Percentiles rank a stretch among this genome's conserved stretches.
phyloP scores from a whole-genome alignment of 768 basidiomycete species.

The Calvatia gigantea region DNA sequence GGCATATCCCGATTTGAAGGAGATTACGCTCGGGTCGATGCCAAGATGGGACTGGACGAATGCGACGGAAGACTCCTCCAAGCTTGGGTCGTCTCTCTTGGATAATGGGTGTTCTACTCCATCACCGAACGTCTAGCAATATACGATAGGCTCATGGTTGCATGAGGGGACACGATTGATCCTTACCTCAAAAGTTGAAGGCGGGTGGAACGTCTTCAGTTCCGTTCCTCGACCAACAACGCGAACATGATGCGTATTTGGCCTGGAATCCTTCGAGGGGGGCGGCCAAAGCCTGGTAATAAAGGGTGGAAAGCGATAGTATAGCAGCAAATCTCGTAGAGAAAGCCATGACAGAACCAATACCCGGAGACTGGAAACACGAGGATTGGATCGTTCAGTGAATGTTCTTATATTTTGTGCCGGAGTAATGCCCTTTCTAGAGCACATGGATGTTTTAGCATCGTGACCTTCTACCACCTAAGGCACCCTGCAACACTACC shows the following conservation, averaged over 20 bases:
- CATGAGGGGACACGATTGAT: background rate
- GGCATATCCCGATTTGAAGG: slow-evolving; percentile 24
- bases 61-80: slow-evolving; percentile 22
- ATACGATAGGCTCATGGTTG: background rate
- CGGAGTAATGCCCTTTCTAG: background rate
- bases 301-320: background rate
- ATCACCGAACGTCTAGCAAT: slow-evolving; percentile 25
- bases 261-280: background rate
- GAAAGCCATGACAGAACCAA: slow-evolving; percentile 1
- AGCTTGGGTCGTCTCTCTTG: slow-evolving; percentile 19
- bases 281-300: background rate
- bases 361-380: background rate
- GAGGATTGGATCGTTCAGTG: background rate
- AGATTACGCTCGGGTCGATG: slow-evolving; percentile 18
- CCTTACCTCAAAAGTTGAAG: slow-evolving; percentile 31
- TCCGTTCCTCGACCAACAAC: slow-evolving; percentile 25
- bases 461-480: background rate
- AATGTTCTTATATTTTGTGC: slow-evolving; percentile 3
- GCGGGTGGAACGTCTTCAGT: slow-evolving; percentile 34
- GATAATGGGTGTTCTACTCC: slow-evolving; percentile 29
- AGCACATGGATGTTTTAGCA: slow-evolving; percentile 1
- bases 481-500: background rate
- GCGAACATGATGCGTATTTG: slow-evolving; percentile 25
- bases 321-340: background rate
- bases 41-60: slow-evolving; percentile 23